Percentiles rank a stretch among this genome's conserved stretches.
phyloP scores from a whole-genome alignment of 2,329 filamentous ascomycete species.

The Gaeumannomyces tritici region DNA sequence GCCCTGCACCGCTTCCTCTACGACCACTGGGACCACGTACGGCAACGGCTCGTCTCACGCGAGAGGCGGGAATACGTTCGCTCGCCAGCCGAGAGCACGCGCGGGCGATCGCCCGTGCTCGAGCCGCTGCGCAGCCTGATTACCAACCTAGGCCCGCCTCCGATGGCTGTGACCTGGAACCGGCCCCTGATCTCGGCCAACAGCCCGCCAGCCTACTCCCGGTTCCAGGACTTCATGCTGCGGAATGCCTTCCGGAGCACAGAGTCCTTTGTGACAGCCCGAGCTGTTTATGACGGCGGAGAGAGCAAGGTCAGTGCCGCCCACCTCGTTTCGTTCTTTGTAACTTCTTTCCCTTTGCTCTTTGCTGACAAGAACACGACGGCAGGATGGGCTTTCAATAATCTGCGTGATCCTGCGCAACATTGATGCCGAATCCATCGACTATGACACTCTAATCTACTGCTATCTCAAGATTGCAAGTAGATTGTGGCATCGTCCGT shows the following conservation, averaged over 20 bases:
- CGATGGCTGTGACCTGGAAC: conserved; percentile 61
- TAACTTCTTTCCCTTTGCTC: neutral
- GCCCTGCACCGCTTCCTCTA: conserved; percentile 60
- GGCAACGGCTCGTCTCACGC: conserved; percentile 51
- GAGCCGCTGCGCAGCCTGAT: conserved; percentile 53
- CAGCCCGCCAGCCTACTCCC: conserved; percentile 52
- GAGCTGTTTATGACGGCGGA: conserved; percentile 61
- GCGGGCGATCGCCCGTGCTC: conserved; percentile 45
- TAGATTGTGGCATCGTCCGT: conserved; percentile 59
- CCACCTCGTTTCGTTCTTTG: neutral
- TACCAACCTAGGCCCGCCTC: conserved; percentile 56
- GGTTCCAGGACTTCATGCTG: conserved; percentile 66
- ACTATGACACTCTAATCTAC: conserved; percentile 56
- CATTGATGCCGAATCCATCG: conserved; percentile 55
- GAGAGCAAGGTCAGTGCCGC: conserved; percentile 48
- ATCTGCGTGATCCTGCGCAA: conserved; percentile 61
- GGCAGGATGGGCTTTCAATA: conserved; percentile 55
- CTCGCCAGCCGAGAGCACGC: conserved; percentile 41
- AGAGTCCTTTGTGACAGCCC: conserved; percentile 53
- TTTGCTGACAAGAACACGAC: neutral
- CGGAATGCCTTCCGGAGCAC: conserved; percentile 56
- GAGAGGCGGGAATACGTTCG: conserved; percentile 48
- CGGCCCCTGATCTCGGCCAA: conserved; percentile 56
- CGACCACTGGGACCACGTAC: conserved; percentile 62
- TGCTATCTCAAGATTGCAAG: conserved; percentile 62